These are phyloP conservation scores for Venturia oleaginea DNA, from an alignment of 2,329 filamentous ascomycete species.

Conservation along the genomic window DNA sequence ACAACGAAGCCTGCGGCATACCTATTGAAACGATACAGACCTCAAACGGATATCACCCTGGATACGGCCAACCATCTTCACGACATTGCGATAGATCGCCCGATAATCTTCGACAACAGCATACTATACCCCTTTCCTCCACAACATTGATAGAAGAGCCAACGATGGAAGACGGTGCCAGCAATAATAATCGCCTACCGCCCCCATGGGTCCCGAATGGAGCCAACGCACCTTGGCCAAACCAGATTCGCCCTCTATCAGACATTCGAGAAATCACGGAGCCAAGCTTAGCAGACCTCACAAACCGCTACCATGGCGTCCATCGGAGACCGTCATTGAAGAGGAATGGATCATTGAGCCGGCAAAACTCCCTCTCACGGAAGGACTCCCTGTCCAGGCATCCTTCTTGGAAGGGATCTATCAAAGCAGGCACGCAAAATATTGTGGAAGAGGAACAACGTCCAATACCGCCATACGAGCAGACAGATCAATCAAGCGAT, in stretches of 20 bases:
- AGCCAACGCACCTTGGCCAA: slow-evolving; percentile 19
- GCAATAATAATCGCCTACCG: slow-evolving; percentile 3
- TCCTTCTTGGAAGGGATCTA: neutral
- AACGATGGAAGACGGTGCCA: slow-evolving; percentile 2
- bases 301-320: slow-evolving; percentile 20
- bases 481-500: slow-evolving; percentile 13
- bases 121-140: neutral
- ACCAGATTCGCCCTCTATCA: slow-evolving; percentile 35
- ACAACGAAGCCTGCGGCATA: neutral
- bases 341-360: slow-evolving; percentile 20
- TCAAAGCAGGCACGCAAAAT: slow-evolving; percentile 5
- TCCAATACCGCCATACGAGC: slow-evolving; percentile 4
- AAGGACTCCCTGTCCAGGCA: neutral
- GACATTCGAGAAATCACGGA: slow-evolving; percentile 43
- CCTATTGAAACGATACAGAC: slow-evolving; percentile 5
- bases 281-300: slow-evolving; percentile 34
- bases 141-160: neutral
- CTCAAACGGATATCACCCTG: neutral
- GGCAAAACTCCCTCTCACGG: slow-evolving; percentile 7
- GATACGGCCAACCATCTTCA: neutral
- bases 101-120: neutral
- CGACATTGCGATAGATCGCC: neutral
- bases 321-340: slow-evolving; percentile 11
- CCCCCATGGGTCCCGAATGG: slow-evolving; percentile 9
- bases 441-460: slow-evolving; percentile 16